Evolutionary conservation across 1,284 basidiomycete species (phyloP).

Genomic region (Schizophyllum amplum): DNA sequence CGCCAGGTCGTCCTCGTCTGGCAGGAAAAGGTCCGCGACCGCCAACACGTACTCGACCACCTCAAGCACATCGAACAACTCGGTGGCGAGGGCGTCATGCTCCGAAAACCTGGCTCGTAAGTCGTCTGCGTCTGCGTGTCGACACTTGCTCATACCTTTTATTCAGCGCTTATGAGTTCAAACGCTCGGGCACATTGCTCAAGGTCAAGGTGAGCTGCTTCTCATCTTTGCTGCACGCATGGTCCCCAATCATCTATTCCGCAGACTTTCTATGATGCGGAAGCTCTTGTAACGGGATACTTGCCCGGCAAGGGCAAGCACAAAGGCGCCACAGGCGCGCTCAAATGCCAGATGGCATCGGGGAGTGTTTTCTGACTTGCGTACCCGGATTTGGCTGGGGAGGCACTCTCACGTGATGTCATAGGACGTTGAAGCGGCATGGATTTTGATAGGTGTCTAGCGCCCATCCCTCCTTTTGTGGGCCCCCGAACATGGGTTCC

Average conservation of each 20-base stretch:
- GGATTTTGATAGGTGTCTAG: too few relatives aligned
- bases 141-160: not conserved
- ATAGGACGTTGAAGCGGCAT: too few relatives aligned
- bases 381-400: too few relatives aligned
- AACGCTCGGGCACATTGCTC: slow-evolving; percentile 42
- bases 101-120: slow-evolving; percentile 46
- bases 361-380: slow-evolving; percentile 20
- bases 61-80: slow-evolving; percentile 45
- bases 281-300: slow-evolving; percentile 54
- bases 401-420: too few relatives aligned
- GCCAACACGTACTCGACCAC: slow-evolving; percentile 45
- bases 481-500: too few relatives aligned
- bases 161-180: slow-evolving; percentile 37
- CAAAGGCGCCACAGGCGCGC: slow-evolving; percentile 41
- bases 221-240: not conserved
- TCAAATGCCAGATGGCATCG: slow-evolving; percentile 56
- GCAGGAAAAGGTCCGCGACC: slow-evolving; percentile 40
- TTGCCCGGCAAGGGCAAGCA: slow-evolving; percentile 49
- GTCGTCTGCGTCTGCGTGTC: slow-evolving; percentile 11
- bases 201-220: slow-evolving; percentile 47
- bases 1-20: slow-evolving; percentile 40
- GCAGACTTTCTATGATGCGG: slow-evolving; percentile 58
- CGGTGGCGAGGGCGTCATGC: slow-evolving; percentile 64
- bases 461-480: too few relatives aligned
- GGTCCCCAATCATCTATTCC: not conserved